Conservation (phyloP, 768 basidiomycete genomes). For the Lepiota brunneoincarnata region DNA sequence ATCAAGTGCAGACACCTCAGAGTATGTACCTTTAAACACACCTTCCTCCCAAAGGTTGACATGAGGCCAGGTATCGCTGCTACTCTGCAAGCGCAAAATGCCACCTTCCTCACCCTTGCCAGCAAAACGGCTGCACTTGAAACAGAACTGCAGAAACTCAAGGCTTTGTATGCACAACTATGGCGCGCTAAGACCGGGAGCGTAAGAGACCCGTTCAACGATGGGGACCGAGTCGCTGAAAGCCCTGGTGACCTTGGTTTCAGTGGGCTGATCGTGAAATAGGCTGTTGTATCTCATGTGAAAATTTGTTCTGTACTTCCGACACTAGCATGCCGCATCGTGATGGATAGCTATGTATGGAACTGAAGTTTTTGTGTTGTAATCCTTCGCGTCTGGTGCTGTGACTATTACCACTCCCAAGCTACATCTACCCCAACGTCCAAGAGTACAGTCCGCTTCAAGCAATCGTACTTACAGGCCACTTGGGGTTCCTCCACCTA, state of each 20-base stretch:
- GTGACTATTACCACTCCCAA: no score
- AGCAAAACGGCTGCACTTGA: slow-evolving; percentile 73
- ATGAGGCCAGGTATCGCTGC: slow-evolving; percentile 59
- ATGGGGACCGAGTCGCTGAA: slow-evolving; percentile 31
- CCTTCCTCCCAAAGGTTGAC: slow-evolving; percentile 3
- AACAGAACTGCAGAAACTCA: slow-evolving; percentile 74
- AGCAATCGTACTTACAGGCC: no score
- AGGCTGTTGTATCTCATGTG: slow-evolving; percentile 9
- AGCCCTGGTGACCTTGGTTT: slow-evolving; percentile 38
- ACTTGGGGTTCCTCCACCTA: no score
- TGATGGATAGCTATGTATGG: no score
- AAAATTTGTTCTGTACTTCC: background rate
- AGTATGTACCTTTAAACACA: slow-evolving; percentile 35
- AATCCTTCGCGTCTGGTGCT: no score
- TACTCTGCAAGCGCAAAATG: slow-evolving; percentile 78
- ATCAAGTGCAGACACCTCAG: slow-evolving; percentile 74
- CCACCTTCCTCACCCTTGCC: slow-evolving; percentile 74
- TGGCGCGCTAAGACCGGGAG: slow-evolving; percentile 83
- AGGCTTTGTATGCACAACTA: slow-evolving; percentile 68
- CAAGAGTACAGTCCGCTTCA: no score
- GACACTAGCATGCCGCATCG: background rate
- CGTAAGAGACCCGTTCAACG: slow-evolving; percentile 78
- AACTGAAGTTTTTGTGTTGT: no score
- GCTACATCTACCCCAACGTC: no score
- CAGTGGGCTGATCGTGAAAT: slow-evolving; percentile 39